phyloP scores from a whole-genome alignment of 371 early-diverging fungal genomes.

The Syncephalastrum racemosum region DNA sequence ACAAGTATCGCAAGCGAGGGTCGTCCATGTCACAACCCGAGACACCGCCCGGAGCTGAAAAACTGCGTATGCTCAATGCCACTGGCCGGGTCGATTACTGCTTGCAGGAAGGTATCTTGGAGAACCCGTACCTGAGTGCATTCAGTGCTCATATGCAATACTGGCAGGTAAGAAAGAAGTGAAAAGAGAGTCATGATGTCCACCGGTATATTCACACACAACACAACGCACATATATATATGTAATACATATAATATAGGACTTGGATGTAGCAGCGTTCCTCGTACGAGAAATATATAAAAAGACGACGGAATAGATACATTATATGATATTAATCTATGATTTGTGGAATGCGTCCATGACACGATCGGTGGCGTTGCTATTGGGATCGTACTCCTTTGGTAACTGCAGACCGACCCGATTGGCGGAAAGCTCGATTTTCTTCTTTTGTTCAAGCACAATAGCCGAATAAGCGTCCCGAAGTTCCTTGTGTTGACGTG shows the following conservation, averaged over 20 bases:
- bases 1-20: conserved; percentile 8
- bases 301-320: not conserved
- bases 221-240: too few species aligned
- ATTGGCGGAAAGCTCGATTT: conserved; percentile 46
- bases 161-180: conserved; percentile 51
- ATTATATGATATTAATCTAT: not conserved
- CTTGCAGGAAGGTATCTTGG: conserved; percentile 76
- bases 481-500: conserved; percentile 49
- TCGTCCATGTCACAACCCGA: conserved; percentile 4
- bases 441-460: conserved; percentile 49
- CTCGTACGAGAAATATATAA: conserved; percentile 45
- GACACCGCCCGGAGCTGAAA: conserved; percentile 30
- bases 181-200: not conserved
- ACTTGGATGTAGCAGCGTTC: conserved; percentile 62
- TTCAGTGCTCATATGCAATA: conserved; percentile 75
- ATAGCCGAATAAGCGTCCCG: conserved; percentile 43
- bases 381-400: conserved; percentile 33
- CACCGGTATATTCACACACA: not conserved
- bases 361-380: conserved; percentile 20
- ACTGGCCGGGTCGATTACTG: conserved; percentile 73
- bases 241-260: conserved; percentile 14
- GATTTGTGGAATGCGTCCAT: conserved; percentile 18
- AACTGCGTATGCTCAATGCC: conserved; percentile 54
- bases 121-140: conserved; percentile 76
- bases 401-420: conserved; percentile 51